Conservation (phyloP, 805 yeast species). For the Jamesozyma spencerorum region DNA sequence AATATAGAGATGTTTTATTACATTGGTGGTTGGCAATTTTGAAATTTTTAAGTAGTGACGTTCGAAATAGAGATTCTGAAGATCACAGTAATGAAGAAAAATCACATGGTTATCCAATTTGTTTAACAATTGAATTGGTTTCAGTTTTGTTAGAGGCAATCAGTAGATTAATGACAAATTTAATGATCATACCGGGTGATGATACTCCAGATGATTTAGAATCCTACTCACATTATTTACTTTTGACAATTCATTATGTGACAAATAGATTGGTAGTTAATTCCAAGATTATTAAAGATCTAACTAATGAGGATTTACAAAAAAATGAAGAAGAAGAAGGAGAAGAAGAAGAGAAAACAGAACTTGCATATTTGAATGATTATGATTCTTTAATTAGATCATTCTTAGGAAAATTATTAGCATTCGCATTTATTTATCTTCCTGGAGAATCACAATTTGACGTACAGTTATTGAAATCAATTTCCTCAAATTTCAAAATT, state of each 20-base stretch:
- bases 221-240: slow-evolving; percentile 19
- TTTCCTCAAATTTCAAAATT: slow-evolving; percentile 8
- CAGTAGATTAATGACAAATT: slow-evolving; percentile 24
- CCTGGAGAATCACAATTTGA: slow-evolving; percentile 24
- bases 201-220: slow-evolving; percentile 12
- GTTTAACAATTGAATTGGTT: slow-evolving; percentile 12
- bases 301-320: slow-evolving; percentile 3
- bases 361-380: slow-evolving; percentile 8
- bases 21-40: slow-evolving; percentile 30
- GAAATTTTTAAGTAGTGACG: slow-evolving; percentile 19
- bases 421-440: slow-evolving; percentile 24
- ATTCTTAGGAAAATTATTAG: slow-evolving; percentile 26
- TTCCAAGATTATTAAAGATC: slow-evolving; percentile 12
- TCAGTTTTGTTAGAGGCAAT: slow-evolving; percentile 29
- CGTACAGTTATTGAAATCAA: slow-evolving; percentile 11
- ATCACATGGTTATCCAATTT: not conserved
- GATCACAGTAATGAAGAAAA: not conserved
- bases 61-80: not conserved
- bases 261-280: slow-evolving; percentile 21
- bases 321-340: not conserved
- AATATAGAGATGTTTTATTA: slow-evolving; percentile 14
- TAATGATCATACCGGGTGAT: slow-evolving; percentile 12
- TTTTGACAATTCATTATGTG: slow-evolving; percentile 21
- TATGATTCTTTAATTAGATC: slow-evolving; percentile 22
- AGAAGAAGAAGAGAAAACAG: not conserved